These are phyloP conservation scores for Pascua sp. DNA, from an alignment of 1,284 basidiomycete genomes.

Conservation along the genomic window DNA sequence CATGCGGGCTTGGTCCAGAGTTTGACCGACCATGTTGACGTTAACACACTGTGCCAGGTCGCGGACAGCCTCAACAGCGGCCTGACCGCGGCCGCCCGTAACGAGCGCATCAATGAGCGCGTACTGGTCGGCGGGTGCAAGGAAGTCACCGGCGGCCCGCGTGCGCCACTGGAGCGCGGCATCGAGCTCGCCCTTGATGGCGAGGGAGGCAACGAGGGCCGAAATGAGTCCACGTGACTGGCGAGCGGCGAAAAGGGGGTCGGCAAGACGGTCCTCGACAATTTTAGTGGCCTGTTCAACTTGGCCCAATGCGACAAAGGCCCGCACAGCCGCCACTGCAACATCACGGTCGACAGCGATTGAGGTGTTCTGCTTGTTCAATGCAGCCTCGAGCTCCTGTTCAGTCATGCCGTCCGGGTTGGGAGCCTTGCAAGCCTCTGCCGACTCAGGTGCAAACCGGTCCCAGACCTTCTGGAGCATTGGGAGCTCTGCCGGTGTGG, in stretches of 20 bases:
- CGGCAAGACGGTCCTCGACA: background rate
- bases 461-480: conserved; percentile 70
- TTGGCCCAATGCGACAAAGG: background rate
- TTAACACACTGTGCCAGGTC: background rate
- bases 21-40: background rate
- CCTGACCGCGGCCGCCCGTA: conserved; percentile 52
- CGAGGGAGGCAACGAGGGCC: conserved; percentile 65
- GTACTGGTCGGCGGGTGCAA: background rate
- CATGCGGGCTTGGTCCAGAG: background rate
- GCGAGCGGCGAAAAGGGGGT: too few relatives aligned
- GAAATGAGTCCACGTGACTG: background rate
- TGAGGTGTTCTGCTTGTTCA: too few relatives aligned
- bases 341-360: too few relatives aligned
- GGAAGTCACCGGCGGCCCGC: background rate
- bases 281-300: background rate
- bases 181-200: conserved; percentile 58
- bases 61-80: conserved; percentile 27
- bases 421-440: conserved; percentile 15
- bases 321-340: conserved; percentile 21
- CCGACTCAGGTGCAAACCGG: conserved; percentile 48
- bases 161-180: conserved; percentile 71
- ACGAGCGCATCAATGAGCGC: conserved; percentile 55
- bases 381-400: too few relatives aligned
- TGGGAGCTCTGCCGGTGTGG: too few relatives aligned
- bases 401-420: conserved; percentile 33